Base-by-base conservation (phyloP, 495 filamentous ascomycete species). In the Xylaria grammica region DNA sequence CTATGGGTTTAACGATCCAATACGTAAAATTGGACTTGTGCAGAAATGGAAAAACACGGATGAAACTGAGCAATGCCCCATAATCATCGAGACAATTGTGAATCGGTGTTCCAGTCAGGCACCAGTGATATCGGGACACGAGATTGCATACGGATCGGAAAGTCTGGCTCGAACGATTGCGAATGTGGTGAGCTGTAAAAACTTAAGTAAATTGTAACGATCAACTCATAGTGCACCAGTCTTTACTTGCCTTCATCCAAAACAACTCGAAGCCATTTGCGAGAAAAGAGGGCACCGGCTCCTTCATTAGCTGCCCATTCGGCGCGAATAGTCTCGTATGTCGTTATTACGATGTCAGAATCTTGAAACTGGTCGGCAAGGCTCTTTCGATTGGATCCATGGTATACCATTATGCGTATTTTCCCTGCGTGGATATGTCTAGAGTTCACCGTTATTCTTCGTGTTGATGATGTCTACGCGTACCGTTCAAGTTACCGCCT, bases 31-130 rank as follows among this genome's bases (percentile, higher is more conserved):
- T 11, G 9, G 51, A 52, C 53, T 69, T 66, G 17, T 49, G 26
- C 8, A 20, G n/a, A n/a, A 71, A 61, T 40, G 40, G 57, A 50
- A 44, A 58, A 55, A 65, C 45, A 4, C 54, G 13, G n/a, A 59
- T 52, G 49, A 65, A 65, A 24, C 34, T 60, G 9, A 65, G 56
- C 4, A 65, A 17, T 1, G 63, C 54, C 11, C 63, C 63, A 19
- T 51, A 65, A 22, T 65, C 63, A 27, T 65, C 29, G 2, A 65
- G 55, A 20, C 27, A 59, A 44, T 65, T 65, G 13, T 65, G 54
- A 44, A 65, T 60, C 2, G 63, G 63, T 38, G 63, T 65, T 52
- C 63, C 63, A 15, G 63, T 65, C 32, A 65, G 36, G 24, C 63
- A 65, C 63, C 63, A 65, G 26, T 55, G 42, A 44, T 60, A 60